Evolutionary conservation across 1,284 basidiomycete species (phyloP), one percentile per base, ranked within the genome.

Genomic region (Microbotryomycetes sp.): DNA sequence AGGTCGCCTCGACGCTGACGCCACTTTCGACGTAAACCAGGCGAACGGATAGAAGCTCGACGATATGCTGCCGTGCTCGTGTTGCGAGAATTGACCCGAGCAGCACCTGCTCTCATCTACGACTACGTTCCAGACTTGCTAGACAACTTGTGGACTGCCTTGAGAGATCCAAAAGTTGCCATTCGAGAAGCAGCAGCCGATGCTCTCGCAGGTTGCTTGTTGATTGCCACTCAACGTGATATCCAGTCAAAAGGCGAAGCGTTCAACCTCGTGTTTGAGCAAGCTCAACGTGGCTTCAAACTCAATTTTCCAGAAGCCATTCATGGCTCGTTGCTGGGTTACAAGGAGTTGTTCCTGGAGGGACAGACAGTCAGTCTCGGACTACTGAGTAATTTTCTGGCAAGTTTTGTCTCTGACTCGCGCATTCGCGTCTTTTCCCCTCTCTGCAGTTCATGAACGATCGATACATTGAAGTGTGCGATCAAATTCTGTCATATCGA

Each of bases 261-360:
- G 70, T 81, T 93, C 64, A 78, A 80, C 63, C 86, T 86, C 78
- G 87, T 96, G 25, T 82, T 94, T 60, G 84, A 88, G 67, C 93
- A 98, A 72, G 92, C 92, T 4, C 88, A 92, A 73, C 80, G 82
- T 60, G 94, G 93, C 1, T 78, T 97, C 58, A 88, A 88, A 75
- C 86, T 86, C 74, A 81, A 83, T 3, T 84, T 86, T 22, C 73
- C 76, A 36, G 94, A 89, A 77, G 83, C 90, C 28, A 90, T 97
- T 49, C 92, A 98, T 69, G 96, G 94, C 1, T 93, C 90, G 22
- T 75, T 99, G 42, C 80, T 98, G 58, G 94, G 92, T 14, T 92
- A 93, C 75, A 86, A 92, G 56, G 90, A 96, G 73, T 81, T 99
- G 32, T 78, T 98, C 15, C 81, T 94, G 60, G 90, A 97, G 75